phyloP scores from a whole-genome alignment of 108 stramenopile genomes.

The Aurantiochytrium sp. region DNA sequence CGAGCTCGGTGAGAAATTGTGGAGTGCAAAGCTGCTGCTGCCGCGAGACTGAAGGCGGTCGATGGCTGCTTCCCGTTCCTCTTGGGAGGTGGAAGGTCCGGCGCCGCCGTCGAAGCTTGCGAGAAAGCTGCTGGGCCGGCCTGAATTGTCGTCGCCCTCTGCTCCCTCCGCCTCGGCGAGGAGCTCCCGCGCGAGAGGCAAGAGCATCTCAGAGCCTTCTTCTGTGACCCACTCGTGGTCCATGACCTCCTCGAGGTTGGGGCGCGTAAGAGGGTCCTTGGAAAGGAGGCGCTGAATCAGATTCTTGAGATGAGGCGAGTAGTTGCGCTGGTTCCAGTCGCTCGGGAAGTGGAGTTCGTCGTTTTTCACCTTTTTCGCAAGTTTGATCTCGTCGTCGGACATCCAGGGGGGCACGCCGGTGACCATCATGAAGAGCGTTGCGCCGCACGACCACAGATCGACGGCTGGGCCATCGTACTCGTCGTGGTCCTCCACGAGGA shows the following conservation, averaged over 20 bases:
- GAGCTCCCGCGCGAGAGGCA: neutral
- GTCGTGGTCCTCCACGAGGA: slow-evolving; percentile 28
- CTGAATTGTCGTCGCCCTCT: neutral
- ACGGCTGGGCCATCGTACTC: slow-evolving; percentile 42
- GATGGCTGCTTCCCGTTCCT: neutral
- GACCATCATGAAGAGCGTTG: slow-evolving; percentile 43
- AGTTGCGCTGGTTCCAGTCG: slow-evolving; percentile 18
- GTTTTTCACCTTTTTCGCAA: slow-evolving; percentile 20
- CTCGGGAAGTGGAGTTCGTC: neutral
- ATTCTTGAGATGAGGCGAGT: slow-evolving; percentile 23
- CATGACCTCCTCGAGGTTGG: neutral
- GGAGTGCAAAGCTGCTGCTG: neutral
- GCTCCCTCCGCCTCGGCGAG: neutral
- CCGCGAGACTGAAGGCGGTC: neutral
- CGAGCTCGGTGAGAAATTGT: neutral
- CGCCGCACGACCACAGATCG: slow-evolving; percentile 53
- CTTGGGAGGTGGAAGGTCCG: neutral
- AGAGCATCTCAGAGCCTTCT: slow-evolving; percentile 2
- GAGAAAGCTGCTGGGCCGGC: neutral
- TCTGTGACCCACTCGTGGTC: slow-evolving; percentile 32
- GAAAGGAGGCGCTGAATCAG: slow-evolving; percentile 17
- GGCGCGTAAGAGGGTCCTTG: neutral
- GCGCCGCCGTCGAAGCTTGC: neutral
- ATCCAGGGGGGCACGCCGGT: slow-evolving; percentile 48
- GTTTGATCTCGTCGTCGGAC: slow-evolving; percentile 34